Evolutionary conservation across 805 yeast genomes (phyloP).

Genomic region (Metschnikowia dekortorum): DNA sequence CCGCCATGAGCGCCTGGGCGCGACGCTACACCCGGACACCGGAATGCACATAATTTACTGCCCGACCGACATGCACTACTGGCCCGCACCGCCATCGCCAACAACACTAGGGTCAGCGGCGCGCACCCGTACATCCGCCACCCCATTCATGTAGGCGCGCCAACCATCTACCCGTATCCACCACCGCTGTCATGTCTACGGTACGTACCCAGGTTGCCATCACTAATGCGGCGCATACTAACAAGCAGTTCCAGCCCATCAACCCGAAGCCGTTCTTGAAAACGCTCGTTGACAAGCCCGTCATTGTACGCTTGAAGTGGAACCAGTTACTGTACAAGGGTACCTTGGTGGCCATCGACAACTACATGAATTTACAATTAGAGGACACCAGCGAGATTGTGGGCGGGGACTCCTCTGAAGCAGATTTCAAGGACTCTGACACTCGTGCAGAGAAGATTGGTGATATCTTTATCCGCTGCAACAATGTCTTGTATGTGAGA

Average conservation of each 20-base stretch:
- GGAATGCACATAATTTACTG: fast-evolving
- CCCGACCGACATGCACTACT: too few species aligned
- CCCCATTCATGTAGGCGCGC: background rate
- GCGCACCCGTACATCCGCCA: too few species aligned
- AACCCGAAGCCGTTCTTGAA: constrained; percentile 90
- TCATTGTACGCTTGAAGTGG: constrained; percentile 83
- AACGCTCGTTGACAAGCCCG: constrained; percentile 64
- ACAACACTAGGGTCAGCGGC: too few species aligned
- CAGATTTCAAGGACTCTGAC: too few species aligned
- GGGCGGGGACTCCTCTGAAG: constrained; percentile 17
- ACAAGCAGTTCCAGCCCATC: constrained; percentile 49
- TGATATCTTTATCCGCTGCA: constrained; percentile 84
- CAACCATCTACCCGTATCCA: background rate
- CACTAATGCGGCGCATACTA: constrained; percentile 1
- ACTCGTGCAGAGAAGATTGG: constrained; percentile 40
- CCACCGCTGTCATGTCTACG: background rate
- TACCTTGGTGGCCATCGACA: constrained; percentile 70
- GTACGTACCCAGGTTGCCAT: background rate
- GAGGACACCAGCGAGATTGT: constrained; percentile 50
- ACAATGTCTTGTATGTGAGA: constrained; percentile 78
- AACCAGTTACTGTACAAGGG: constrained; percentile 87
- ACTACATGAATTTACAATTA: constrained; percentile 85
- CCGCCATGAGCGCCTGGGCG: too few species aligned
- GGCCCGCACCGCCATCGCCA: too few species aligned
- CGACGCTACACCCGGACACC: background rate